Evolutionary conservation across 306 rosid genomes (phyloP), one percentile per base, ranked within the genome.

Genomic region (Pyrus pyrifolia): DNA sequence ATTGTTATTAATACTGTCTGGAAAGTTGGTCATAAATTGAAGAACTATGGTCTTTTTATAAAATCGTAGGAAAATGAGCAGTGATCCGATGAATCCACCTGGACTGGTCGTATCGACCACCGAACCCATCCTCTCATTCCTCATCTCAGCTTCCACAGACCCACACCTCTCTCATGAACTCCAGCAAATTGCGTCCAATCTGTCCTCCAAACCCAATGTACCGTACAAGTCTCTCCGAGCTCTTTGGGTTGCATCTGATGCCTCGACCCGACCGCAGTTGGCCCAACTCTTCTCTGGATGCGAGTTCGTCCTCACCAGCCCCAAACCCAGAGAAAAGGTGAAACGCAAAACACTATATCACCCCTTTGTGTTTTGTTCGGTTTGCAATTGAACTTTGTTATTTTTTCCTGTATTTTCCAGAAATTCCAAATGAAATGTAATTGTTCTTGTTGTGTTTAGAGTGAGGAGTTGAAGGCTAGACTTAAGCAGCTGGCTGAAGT

Each of bases 311-410:
- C 81, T 91, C 79, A 57, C 86, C 60, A 86, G 91, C 83, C 98
- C 97, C 70, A 87, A 87, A 75, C 94, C 94, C 45, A 90, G 96
- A 80, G 86, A 88, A 82, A 93, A 93, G 96, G 96, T 93, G 8
- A 9, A 19, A 25, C 15, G 31, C 6, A 27, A 14, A 17, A 45
- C 25, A 14, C 25, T 6, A 18, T 69, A 38, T 55, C 8, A 5
- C 45, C 35, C 58, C 21, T 27, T 19, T 65, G 9, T 19, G 30
- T 18, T 74, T 42, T 42, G 10, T 6, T 62, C 1, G 27, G 30
- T 55, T 7, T 55, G 25, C 11, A 19, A 8, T 55, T 21, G 25
- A 55, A 3, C 25, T 7, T 55, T 55, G 25, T n/a, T 21, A 19
- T 2, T 55, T 55, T 45, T 18, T 11, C n/a, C 68, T 68, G 18